These are phyloP conservation scores for Fagus crenata DNA, from an alignment of 306 rosid genomes.

Conservation along the genomic window DNA sequence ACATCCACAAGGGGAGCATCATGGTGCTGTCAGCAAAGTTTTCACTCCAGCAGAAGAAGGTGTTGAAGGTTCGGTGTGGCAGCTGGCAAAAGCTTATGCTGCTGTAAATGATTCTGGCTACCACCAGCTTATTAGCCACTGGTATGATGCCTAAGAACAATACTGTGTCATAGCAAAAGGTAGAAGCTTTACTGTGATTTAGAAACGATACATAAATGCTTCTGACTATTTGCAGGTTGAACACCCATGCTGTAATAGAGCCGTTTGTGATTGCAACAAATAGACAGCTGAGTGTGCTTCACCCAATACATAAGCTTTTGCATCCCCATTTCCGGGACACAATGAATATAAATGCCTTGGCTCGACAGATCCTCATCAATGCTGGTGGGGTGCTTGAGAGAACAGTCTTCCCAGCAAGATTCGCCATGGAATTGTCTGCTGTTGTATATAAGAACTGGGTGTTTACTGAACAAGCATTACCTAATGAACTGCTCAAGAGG, in stretches of 20 bases:
- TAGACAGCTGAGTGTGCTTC: conserved; percentile 76
- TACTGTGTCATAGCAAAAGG: conserved; percentile 1
- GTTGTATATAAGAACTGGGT: conserved; percentile 72
- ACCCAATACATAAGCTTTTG: conserved; percentile 81
- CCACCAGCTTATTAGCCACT: conserved; percentile 92
- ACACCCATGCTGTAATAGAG: conserved; percentile 91
- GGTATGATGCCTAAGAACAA: conserved; percentile 47
- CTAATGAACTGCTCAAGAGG: conserved; percentile 81
- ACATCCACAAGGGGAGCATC: conserved; percentile 73
- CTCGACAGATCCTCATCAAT: conserved; percentile 84
- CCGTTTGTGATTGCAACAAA: conserved; percentile 85
- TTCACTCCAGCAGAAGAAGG: conserved; percentile 63
- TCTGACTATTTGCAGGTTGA: conserved; percentile 57
- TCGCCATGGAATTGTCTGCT: conserved; percentile 81
- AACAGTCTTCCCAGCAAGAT: conserved; percentile 85
- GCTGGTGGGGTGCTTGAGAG: conserved; percentile 86
- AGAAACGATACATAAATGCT: conserved; percentile 1
- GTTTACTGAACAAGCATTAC: conserved; percentile 75
- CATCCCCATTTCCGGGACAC: conserved; percentile 90
- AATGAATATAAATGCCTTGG: conserved; percentile 86
- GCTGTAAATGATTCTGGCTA: conserved; percentile 92
- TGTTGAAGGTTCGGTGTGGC: conserved; percentile 76
- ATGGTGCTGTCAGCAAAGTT: conserved; percentile 75
- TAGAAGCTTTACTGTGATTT: conserved; percentile 14
- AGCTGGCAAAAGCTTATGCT: conserved; percentile 86